phyloP scores from a whole-genome alignment of 768 basidiomycete genomes.

The Lactarius hengduanensis region DNA sequence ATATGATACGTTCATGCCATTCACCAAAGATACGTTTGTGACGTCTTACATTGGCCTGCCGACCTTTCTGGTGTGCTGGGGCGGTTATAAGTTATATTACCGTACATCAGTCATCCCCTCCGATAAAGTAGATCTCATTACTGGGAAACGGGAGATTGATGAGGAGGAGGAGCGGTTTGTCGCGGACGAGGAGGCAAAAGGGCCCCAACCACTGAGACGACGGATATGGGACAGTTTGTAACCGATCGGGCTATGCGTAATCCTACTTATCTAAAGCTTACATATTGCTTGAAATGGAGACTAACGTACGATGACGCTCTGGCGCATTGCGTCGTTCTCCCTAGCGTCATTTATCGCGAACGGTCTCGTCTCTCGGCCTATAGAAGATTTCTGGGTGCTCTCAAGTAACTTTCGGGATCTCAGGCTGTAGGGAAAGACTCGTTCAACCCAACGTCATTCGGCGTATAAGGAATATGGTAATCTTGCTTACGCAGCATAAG shows the following conservation, averaged over 20 bases:
- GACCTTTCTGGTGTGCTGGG: constrained; percentile 38
- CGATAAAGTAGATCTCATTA: constrained; percentile 57
- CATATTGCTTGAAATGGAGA: background rate
- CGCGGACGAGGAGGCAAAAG: constrained; percentile 40
- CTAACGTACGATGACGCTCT: too few species aligned
- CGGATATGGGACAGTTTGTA: constrained; percentile 34
- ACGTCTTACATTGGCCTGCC: constrained; percentile 48
- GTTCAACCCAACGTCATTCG: background rate
- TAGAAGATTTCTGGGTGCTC: background rate
- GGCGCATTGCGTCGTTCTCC: too few species aligned
- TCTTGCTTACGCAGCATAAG: background rate
- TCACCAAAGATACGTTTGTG: constrained; percentile 55
- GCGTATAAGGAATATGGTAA: background rate
- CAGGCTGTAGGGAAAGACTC: background rate
- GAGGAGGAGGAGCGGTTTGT: constrained; percentile 58
- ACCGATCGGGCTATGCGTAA: constrained; percentile 1
- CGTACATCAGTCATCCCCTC: constrained; percentile 40
- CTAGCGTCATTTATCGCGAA: background rate
- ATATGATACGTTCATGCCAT: constrained; percentile 45
- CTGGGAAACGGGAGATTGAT: constrained; percentile 57
- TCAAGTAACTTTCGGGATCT: background rate
- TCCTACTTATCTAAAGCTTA: constrained; percentile 8
- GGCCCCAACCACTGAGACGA: constrained; percentile 32
- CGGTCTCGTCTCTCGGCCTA: too few species aligned
- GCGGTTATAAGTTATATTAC: constrained; percentile 39